A percentile compares a stretch with the other conserved stretches of the same genome.
phyloP scores from a whole-genome alignment of 2,329 filamentous ascomycete species.

The Pseudocercospora pini-densiflorae region DNA sequence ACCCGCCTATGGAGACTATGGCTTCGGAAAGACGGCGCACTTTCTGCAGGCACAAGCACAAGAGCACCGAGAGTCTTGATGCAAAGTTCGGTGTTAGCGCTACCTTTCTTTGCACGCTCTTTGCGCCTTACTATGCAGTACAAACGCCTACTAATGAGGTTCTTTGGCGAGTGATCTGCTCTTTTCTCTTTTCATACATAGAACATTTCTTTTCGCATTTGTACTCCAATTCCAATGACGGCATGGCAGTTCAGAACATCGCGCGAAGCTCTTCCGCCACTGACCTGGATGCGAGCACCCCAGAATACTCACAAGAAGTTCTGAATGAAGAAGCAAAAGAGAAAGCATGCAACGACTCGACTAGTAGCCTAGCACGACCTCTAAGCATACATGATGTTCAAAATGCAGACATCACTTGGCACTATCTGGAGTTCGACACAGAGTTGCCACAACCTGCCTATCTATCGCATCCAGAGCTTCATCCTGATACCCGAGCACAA shows the following conservation, averaged over 20 bases:
- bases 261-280: neutral
- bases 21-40: constrained; percentile 9
- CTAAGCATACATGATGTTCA: constrained; percentile 5
- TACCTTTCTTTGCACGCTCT: neutral
- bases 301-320: neutral
- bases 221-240: neutral
- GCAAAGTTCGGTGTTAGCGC: constrained; percentile 10
- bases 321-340: constrained; percentile 17
- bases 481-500: constrained; percentile 31
- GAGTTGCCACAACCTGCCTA: constrained; percentile 55
- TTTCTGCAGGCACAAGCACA: constrained; percentile 7
- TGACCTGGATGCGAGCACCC: too few species aligned
- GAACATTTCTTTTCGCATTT: neutral
- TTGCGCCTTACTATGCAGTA: neutral
- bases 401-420: constrained; percentile 54
- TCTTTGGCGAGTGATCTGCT: neutral
- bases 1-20: neutral
- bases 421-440: constrained; percentile 67
- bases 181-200: neutral
- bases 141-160: neutral
- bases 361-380: constrained; percentile 22
- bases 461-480: constrained; percentile 31
- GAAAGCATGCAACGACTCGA: constrained; percentile 22
- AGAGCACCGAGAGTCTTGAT: constrained; percentile 9
- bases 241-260: neutral